Evolutionary conservation across 2,329 filamentous ascomycete species (phyloP), one percentile per base, ranked within the genome.

Genomic region (Clathrospora elynae): DNA sequence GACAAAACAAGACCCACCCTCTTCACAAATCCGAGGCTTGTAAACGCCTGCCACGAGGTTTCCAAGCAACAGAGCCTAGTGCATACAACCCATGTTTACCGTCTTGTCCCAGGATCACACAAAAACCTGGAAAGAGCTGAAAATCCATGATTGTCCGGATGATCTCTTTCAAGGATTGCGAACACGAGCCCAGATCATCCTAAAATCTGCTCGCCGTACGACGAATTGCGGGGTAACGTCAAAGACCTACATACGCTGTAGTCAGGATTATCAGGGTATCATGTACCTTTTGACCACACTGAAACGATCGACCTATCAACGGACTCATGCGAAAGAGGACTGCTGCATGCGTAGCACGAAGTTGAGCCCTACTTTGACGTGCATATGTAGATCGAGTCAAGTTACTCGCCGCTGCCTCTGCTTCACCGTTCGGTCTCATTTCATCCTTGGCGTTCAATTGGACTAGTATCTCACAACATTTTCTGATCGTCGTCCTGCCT

Each of bases 81-180:
- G 36, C 28, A 35, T 46, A 30, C 19, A 17, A 23, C 18, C 33
- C 46, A 36, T 19, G 33, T 32, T 22, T 29, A 33, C 37, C 16
- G 25, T 16, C 33, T 35, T 28, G 35, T 48, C 49, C 48, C 48
- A 48, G 39, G 41, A 42, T 25, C 35, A n/a, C n/a, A n/a, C 24
- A 18, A 33, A 38, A 30, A 26, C 13, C 29, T 36, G 31, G 38
- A 30, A 19, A 32, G 25, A 44, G 25, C 13, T 26, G 16, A 8
- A 32, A 24, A 20, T 35, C 35, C 24, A 46, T 42, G 6, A 35
- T 40, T 46, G 35, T 17, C 32, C 42, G 35, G 37, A 30, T 34
- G 22, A 30, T 30, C 28, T 12, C 12, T 20, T n/a, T 13, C 26
- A 40, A 17, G 7, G 11, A 24, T 7, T 24, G 32, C 22, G 14